Conservation (phyloP, 2,329 filamentous ascomycete genomes). For the Pseudogymnoascus sp. region DNA sequence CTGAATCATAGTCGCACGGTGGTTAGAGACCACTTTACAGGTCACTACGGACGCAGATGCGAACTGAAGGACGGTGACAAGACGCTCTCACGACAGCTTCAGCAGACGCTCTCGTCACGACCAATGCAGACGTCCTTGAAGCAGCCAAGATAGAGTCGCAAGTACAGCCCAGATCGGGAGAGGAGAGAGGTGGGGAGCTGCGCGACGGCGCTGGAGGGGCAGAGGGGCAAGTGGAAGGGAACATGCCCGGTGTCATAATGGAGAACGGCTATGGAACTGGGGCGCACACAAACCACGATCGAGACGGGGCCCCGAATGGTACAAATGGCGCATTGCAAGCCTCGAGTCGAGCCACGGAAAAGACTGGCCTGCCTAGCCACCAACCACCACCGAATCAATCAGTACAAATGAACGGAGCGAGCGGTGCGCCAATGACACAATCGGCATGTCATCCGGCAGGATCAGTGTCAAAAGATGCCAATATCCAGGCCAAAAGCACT, state of each 20-base stretch:
- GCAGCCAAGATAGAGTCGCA: constrained; percentile 31
- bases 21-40: not conserved
- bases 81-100: constrained; percentile 2
- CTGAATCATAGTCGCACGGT: constrained; percentile 1
- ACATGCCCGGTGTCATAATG: constrained; percentile 51
- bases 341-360: constrained; percentile 16
- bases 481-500: constrained; percentile 47
- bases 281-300: constrained; percentile 49
- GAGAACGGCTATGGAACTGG: constrained; percentile 48
- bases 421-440: constrained; percentile 14
- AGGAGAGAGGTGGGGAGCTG: constrained; percentile 23
- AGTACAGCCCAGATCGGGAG: constrained; percentile 20
- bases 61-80: constrained; percentile 1
- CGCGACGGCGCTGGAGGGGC: constrained; percentile 22
- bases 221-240: constrained; percentile 21
- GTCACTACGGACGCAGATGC: not conserved
- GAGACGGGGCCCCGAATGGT: constrained; percentile 39
- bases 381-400: constrained; percentile 24
- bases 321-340: constrained; percentile 34
- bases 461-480: constrained; percentile 22
- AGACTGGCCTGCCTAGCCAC: constrained; percentile 17
- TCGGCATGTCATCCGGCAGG: constrained; percentile 15
- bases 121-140: constrained; percentile 9
- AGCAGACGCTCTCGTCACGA: not conserved
- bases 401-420: constrained; percentile 25